Evolutionary conservation across 108 stramenopile genomes (phyloP).

Genomic region (Aurantiochytrium sp.): DNA sequence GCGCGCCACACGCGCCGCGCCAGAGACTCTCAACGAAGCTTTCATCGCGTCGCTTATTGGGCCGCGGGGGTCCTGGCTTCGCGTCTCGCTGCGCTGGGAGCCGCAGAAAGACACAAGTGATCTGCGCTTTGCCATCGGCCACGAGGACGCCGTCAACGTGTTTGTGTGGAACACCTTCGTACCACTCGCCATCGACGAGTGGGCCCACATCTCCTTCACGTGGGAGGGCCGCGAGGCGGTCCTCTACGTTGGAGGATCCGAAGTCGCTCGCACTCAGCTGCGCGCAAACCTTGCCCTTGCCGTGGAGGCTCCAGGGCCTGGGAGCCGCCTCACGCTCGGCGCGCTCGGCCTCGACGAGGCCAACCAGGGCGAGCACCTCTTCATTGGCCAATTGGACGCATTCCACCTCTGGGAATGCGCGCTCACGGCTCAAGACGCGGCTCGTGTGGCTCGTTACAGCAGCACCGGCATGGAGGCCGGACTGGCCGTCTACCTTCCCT

Average conservation of each 20-base stretch:
- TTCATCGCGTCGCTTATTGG: neutral
- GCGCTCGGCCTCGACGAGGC: neutral
- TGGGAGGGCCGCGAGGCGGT: neutral
- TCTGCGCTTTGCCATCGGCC: neutral
- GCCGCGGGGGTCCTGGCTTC: neutral
- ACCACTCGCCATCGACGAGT: neutral
- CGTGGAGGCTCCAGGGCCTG: neutral
- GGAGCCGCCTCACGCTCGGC: neutral
- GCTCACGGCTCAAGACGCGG: neutral
- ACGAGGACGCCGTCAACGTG: neutral
- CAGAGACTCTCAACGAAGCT: neutral
- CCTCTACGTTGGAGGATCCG: neutral
- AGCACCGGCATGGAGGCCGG: conserved; percentile 13
- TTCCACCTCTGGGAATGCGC: neutral
- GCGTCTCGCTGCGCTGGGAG: neutral
- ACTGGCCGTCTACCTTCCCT: neutral
- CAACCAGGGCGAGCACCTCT: neutral
- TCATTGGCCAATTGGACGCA: neutral
- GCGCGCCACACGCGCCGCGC: neutral
- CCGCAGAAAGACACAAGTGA: neutral
- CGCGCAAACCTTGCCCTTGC: neutral
- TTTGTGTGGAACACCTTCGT: conserved; percentile 15
- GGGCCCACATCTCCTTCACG: neutral
- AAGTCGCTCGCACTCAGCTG: neutral
- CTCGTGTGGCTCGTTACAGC: neutral